phyloP scores from a whole-genome alignment of 108 stramenopile genomes.

The Epithemia pelagica region DNA sequence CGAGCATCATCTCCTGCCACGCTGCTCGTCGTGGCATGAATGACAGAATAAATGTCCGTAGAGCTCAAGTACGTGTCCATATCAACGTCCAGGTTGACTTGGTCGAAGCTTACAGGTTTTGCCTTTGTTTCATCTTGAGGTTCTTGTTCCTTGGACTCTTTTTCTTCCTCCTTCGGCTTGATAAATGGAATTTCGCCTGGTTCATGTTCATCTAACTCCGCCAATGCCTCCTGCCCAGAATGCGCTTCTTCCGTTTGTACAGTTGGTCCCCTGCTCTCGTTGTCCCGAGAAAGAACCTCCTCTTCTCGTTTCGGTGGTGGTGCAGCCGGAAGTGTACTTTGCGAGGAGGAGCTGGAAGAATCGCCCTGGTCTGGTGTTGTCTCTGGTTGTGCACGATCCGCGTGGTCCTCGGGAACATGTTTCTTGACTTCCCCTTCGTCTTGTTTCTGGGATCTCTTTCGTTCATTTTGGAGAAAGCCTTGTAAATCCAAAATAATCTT shows the following conservation, averaged over 20 bases:
- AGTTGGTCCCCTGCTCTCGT: no score
- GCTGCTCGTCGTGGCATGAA: constrained; percentile 1
- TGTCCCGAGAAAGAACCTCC: no score
- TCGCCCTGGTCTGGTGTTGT: neutral
- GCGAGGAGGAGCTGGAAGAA: neutral
- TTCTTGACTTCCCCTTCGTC: neutral
- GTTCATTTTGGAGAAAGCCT: no score
- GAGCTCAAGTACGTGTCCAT: constrained; percentile 36
- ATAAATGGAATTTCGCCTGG: neutral
- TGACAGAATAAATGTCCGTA: constrained; percentile 18
- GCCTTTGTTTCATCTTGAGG: no score
- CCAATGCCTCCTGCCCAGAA: neutral
- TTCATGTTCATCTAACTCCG: neutral
- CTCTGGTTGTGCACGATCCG: neutral
- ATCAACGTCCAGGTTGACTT: constrained; percentile 14
- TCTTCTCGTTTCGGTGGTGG: no score
- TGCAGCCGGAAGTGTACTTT: neutral
- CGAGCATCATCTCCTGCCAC: constrained; percentile 16
- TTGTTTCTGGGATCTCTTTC: constrained; percentile 5
- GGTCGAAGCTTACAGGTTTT: neutral
- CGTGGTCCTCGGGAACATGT: no score
- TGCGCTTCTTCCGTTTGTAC: no score
- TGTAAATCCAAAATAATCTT: no score
- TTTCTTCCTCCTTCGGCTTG: neutral
- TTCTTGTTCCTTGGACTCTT: neutral